These are phyloP conservation scores for Macrolepiota fuliginosa DNA, from an alignment of 768 basidiomycete genomes.

Conservation along the genomic window DNA sequence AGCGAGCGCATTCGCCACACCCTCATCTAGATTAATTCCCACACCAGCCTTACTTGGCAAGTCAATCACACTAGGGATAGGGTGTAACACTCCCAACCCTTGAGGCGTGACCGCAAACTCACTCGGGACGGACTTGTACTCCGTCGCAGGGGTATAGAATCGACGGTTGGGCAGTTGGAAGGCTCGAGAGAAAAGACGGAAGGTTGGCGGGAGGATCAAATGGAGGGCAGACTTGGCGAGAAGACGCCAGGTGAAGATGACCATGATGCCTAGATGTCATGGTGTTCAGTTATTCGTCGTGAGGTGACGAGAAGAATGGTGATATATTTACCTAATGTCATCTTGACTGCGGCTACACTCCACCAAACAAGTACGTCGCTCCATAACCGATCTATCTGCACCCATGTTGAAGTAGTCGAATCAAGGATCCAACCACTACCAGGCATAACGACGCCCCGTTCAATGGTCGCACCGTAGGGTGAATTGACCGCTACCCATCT, in stretches of 20 bases:
- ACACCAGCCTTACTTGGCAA: slow-evolving; percentile 50
- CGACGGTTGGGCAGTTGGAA: slow-evolving; percentile 78
- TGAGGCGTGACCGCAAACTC: slow-evolving; percentile 40
- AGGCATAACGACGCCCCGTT: slow-evolving; percentile 45
- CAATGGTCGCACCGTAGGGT: slow-evolving; percentile 32
- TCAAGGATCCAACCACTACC: slow-evolving; percentile 47
- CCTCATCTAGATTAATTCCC: slow-evolving; percentile 43
- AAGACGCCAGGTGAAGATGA: slow-evolving; percentile 87
- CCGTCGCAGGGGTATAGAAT: slow-evolving; percentile 90
- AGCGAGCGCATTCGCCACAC: slow-evolving; percentile 33
- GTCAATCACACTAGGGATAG: slow-evolving; percentile 87
- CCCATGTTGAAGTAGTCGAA: slow-evolving; percentile 26
- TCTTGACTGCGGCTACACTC: slow-evolving; percentile 43
- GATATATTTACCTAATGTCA: slow-evolving; percentile 36
- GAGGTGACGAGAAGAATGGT: neutral
- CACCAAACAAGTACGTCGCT: slow-evolving; percentile 44
- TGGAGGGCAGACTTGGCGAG: slow-evolving; percentile 78
- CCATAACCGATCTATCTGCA: slow-evolving; percentile 33
- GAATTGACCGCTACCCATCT: slow-evolving; percentile 59
- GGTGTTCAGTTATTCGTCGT: slow-evolving; percentile 1
- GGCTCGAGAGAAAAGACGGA: slow-evolving; percentile 68
- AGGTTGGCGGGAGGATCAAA: slow-evolving; percentile 75
- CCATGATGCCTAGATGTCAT: slow-evolving; percentile 53
- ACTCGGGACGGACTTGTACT: slow-evolving; percentile 69
- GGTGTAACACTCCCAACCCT: slow-evolving; percentile 49